Evolutionary conservation across 345 rosid species (phyloP).

Genomic region (Lepidium aucheri): DNA sequence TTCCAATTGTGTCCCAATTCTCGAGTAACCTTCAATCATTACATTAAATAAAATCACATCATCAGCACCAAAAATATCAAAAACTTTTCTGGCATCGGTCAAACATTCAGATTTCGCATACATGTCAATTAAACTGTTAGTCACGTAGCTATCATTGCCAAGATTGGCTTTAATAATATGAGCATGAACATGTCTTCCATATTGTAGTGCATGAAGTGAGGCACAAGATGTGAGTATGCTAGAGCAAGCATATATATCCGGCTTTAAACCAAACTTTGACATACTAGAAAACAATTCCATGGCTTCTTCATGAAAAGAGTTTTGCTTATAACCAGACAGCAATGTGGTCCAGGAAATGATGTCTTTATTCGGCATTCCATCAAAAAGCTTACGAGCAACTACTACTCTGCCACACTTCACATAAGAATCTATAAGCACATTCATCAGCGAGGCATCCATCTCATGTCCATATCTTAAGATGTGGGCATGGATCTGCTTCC

Average conservation of each 20-base stretch:
- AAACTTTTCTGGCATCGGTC: constrained; percentile 47
- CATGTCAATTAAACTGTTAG: constrained; percentile 66
- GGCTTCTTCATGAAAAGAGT: constrained; percentile 48
- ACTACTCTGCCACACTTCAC: constrained; percentile 46
- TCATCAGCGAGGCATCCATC: constrained; percentile 53
- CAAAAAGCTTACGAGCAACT: constrained; percentile 40
- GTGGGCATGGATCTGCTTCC: constrained; percentile 66
- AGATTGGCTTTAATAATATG: constrained; percentile 49
- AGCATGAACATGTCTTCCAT: constrained; percentile 64
- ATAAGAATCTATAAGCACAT: constrained; percentile 61
- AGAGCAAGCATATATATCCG: constrained; percentile 62
- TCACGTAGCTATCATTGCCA: constrained; percentile 45
- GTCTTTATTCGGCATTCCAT: constrained; percentile 41
- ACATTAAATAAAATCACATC: constrained; percentile 61
- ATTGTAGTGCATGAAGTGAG: constrained; percentile 38
- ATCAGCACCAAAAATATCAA: constrained; percentile 34
- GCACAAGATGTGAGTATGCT: constrained; percentile 69
- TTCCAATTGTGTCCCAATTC: constrained; percentile 32
- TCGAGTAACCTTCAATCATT: constrained; percentile 74
- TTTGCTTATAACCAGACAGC: constrained; percentile 67
- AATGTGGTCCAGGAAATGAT: constrained; percentile 68
- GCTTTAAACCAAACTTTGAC: constrained; percentile 36
- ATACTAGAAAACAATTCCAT: constrained; percentile 41
- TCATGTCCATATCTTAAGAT: constrained; percentile 46
- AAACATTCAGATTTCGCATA: constrained; percentile 56